A percentile compares a stretch with the other conserved stretches of the same genome.
Conservation (phyloP, 805 yeast species). For the Sugiyamaella chiloensis region DNA sequence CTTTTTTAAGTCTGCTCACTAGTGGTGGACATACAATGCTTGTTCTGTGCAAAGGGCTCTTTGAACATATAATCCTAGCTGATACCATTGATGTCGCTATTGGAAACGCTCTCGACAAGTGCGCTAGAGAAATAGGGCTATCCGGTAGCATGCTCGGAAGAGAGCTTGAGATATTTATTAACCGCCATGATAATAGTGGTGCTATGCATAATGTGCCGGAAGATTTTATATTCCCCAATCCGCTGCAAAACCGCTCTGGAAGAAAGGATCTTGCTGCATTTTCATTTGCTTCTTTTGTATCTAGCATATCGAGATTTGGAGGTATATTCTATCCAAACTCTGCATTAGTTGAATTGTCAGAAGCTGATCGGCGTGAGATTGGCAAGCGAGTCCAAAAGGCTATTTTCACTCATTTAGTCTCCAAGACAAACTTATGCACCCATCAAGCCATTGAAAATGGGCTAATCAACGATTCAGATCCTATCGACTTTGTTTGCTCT, state of each 20-base stretch:
- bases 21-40: slow-evolving; percentile 96
- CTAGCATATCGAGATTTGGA: slow-evolving; percentile 44
- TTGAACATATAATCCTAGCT: slow-evolving; percentile 67
- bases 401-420: slow-evolving; percentile 68
- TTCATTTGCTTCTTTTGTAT: slow-evolving; percentile 75
- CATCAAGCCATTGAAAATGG: slow-evolving; percentile 21
- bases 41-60: slow-evolving; percentile 58
- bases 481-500: slow-evolving; percentile 58
- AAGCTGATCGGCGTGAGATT: slow-evolving; percentile 16
- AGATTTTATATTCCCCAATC: slow-evolving; percentile 42
- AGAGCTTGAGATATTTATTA: slow-evolving; percentile 64
- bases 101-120: slow-evolving; percentile 91
- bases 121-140: slow-evolving; percentile 81
- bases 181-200: too few species aligned
- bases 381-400: slow-evolving; percentile 49
- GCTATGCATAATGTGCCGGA: slow-evolving; percentile 29
- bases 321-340: slow-evolving; percentile 20
- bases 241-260: slow-evolving; percentile 49
- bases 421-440: slow-evolving; percentile 56
- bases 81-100: slow-evolving; percentile 85
- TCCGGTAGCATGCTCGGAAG: slow-evolving; percentile 82
- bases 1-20: slow-evolving; percentile 70
- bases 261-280: slow-evolving; percentile 50
- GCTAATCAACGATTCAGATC: slow-evolving; percentile 34
- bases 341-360: slow-evolving; percentile 11